Percentiles rank a stretch among this genome's conserved stretches.
Evolutionary conservation across 2,329 filamentous ascomycete species (phyloP).

Genomic region (Colletotrichum acutatum): DNA sequence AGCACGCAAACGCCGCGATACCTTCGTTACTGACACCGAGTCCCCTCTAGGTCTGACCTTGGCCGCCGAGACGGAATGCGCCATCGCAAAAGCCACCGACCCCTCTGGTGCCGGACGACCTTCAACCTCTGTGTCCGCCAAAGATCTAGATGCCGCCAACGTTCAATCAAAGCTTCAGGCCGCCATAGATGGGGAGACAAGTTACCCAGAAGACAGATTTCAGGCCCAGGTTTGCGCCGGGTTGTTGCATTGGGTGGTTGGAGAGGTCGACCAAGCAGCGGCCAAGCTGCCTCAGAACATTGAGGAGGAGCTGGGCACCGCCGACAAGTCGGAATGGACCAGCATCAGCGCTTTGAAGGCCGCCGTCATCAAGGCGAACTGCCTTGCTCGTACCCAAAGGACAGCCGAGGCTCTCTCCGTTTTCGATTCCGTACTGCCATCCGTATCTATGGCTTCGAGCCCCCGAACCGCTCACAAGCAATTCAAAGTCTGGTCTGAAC

Average conservation of each 20-base stretch:
- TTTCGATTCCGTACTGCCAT: constrained; percentile 74
- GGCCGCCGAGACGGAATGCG: constrained; percentile 76
- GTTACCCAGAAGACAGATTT: constrained; percentile 68
- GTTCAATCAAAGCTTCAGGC: constrained; percentile 62
- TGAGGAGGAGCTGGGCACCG: constrained; percentile 63
- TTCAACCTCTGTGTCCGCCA: constrained; percentile 53
- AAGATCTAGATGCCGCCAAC: constrained; percentile 56
- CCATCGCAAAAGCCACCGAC: constrained; percentile 67
- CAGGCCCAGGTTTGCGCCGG: constrained; percentile 86
- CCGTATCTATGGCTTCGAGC: constrained; percentile 65
- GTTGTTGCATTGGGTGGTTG: constrained; percentile 84
- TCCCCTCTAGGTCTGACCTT: constrained; percentile 70
- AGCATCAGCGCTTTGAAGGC: constrained; percentile 84
- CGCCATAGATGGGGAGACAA: constrained; percentile 68
- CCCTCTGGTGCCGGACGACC: constrained; percentile 52
- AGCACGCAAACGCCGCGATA: neutral
- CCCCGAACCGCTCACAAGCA: constrained; percentile 69
- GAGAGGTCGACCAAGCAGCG: constrained; percentile 73
- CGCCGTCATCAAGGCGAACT: constrained; percentile 79
- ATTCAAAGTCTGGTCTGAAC: constrained; percentile 81
- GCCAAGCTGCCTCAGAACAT: constrained; percentile 72
- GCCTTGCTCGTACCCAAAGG: constrained; percentile 60
- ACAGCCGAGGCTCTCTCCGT: constrained; percentile 71
- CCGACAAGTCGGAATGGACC: constrained; percentile 78
- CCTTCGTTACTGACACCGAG: constrained; percentile 35